Percentiles rank a stretch among this genome's conserved stretches.
These are phyloP conservation scores for Picea engelmannii DNA, from an alignment of 83 land plant species.

Conservation along the genomic window DNA sequence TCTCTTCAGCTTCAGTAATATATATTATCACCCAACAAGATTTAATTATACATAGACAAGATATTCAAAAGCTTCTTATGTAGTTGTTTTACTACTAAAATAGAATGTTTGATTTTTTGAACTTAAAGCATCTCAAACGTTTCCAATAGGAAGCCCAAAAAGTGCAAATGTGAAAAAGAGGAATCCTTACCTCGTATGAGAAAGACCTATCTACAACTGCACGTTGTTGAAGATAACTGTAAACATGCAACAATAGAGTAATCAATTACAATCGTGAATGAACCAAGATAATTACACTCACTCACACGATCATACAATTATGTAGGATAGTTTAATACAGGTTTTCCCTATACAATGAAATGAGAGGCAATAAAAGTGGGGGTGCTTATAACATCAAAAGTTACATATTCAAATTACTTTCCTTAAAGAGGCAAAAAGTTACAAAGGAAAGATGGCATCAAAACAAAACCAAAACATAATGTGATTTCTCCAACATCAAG, in stretches of 20 bases:
- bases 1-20: no score
- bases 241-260: slow-evolving; percentile 15
- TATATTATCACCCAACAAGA: no score
- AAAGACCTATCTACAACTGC: slow-evolving; percentile 68
- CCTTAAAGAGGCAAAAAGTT: neutral
- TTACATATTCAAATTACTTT: neutral
- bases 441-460: neutral
- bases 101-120: neutral
- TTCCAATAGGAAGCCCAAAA: no score
- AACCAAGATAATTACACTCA: neutral
- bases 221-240: slow-evolving; percentile 90
- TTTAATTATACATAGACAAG: no score
- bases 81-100: neutral
- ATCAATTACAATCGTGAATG: neutral
- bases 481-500: neutral
- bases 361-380: neutral
- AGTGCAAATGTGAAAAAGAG: no score
- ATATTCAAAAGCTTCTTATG: neutral
- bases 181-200: slow-evolving; percentile 79
- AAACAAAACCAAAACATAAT: neutral
- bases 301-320: neutral
- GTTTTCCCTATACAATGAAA: neutral
- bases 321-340: neutral
- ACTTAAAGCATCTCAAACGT: no score
- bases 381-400: neutral